These are phyloP conservation scores for Phytopythium delawarense DNA, from an alignment of 352 stramenopile genomes.

Conservation along the genomic window DNA sequence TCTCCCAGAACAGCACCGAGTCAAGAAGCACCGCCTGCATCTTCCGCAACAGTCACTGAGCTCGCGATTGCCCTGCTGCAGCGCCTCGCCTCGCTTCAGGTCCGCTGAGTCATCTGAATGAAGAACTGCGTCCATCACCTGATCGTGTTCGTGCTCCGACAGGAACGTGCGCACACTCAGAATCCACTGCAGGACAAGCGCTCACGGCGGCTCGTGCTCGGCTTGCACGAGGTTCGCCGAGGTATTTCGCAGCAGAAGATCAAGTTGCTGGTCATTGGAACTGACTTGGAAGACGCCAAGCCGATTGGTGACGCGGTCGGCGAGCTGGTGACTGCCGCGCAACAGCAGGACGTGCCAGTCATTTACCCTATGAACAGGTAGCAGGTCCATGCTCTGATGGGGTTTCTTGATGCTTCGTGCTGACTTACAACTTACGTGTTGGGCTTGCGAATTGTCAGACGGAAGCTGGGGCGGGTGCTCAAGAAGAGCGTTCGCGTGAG, in stretches of 20 bases:
- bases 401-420: background rate
- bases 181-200: conserved; percentile 64
- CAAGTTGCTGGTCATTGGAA: conserved; percentile 85
- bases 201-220: conserved; percentile 85
- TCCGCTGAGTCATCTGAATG: background rate
- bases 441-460: conserved; percentile 30
- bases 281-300: conserved; percentile 83
- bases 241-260: conserved; percentile 82
- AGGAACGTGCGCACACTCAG: conserved; percentile 68
- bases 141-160: background rate
- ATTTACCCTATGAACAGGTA: conserved; percentile 43
- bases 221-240: conserved; percentile 88
- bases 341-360: conserved; percentile 38
- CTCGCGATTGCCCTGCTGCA: conserved; percentile 21
- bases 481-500: conserved; percentile 93
- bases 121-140: background rate
- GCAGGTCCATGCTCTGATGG: background rate
- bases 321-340: conserved; percentile 78
- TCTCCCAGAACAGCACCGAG: background rate
- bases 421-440: background rate
- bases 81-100: conserved; percentile 26
- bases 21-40: background rate
- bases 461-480: conserved; percentile 88
- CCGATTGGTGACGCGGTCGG: conserved; percentile 77
- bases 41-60: background rate